phyloP scores from a whole-genome alignment of 2,329 filamentous ascomycete species.

The Pleoardoris graminearum region DNA sequence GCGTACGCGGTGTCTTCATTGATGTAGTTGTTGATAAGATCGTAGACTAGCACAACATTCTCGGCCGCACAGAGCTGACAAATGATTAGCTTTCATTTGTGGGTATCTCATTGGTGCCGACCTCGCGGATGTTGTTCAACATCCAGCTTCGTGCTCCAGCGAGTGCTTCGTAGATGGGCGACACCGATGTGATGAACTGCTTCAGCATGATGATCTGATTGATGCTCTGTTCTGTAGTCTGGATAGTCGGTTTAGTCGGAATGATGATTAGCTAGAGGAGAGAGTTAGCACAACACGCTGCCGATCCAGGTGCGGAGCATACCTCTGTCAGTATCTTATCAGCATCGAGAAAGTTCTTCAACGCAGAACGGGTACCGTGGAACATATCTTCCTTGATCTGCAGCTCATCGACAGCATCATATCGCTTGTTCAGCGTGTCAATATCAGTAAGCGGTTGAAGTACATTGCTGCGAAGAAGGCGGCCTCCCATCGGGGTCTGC shows the following conservation, averaged over 20 bases:
- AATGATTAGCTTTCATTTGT: background rate
- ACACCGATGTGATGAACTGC: constrained; percentile 71
- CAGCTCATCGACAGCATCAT: constrained; percentile 82
- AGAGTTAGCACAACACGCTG: constrained; percentile 19
- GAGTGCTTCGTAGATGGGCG: constrained; percentile 69
- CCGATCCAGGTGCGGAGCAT: constrained; percentile 22
- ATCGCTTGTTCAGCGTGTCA: constrained; percentile 69
- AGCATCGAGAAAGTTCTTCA: constrained; percentile 76
- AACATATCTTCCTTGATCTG: constrained; percentile 85
- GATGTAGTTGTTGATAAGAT: constrained; percentile 69
- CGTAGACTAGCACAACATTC: constrained; percentile 62
- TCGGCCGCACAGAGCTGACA: constrained; percentile 65
- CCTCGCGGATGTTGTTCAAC: constrained; percentile 67
- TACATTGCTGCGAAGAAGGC: constrained; percentile 82
- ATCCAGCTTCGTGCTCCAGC: constrained; percentile 65
- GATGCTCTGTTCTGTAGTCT: constrained; percentile 76
- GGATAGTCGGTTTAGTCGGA: constrained; percentile 65
- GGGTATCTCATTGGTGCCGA: constrained; percentile 23
- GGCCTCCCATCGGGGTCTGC: constrained; percentile 81
- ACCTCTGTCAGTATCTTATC: constrained; percentile 80
- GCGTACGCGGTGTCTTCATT: constrained; percentile 82
- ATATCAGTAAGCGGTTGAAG: constrained; percentile 81
- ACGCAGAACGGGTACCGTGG: constrained; percentile 71
- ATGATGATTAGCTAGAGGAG: constrained; percentile 68
- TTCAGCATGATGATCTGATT: constrained; percentile 89